These are phyloP conservation scores for Periglandula ipomoeae DNA, from an alignment of 2,329 filamentous ascomycete species.

Conservation along the genomic window DNA sequence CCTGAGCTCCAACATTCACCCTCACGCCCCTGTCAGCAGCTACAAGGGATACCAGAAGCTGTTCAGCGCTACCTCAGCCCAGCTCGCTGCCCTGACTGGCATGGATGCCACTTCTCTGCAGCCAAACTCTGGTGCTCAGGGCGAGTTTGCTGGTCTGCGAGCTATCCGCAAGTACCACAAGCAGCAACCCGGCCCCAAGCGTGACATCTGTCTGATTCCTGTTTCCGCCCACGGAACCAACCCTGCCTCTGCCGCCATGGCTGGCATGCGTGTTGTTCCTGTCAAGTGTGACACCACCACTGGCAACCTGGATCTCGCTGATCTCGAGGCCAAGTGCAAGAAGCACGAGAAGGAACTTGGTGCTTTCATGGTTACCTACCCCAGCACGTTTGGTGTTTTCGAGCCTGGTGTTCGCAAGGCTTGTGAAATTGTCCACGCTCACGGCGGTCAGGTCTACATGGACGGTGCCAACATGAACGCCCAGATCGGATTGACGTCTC, in stretches of 20 bases:
- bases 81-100: slow-evolving; percentile 75
- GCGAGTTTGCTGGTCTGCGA: slow-evolving; percentile 84
- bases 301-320: slow-evolving; percentile 80
- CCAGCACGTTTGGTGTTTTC: slow-evolving; percentile 90
- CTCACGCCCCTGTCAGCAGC: slow-evolving; percentile 58
- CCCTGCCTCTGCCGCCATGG: slow-evolving; percentile 90
- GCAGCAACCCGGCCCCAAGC: slow-evolving; percentile 55
- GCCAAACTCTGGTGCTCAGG: slow-evolving; percentile 92
- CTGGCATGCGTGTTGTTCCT: slow-evolving; percentile 85
- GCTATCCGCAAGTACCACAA: slow-evolving; percentile 81
- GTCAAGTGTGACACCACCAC: slow-evolving; percentile 84
- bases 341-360: slow-evolving; percentile 78
- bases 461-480: slow-evolving; percentile 98
- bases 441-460: slow-evolving; percentile 96
- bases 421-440: slow-evolving; percentile 73
- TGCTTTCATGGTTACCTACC: slow-evolving; percentile 96
- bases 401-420: slow-evolving; percentile 82
- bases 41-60: slow-evolving; percentile 61
- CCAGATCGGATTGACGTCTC: slow-evolving; percentile 90
- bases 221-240: slow-evolving; percentile 95
- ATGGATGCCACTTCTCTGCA: slow-evolving; percentile 87
- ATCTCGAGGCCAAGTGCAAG: slow-evolving; percentile 81
- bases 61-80: slow-evolving; percentile 62
- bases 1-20: slow-evolving; percentile 71
- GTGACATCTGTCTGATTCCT: slow-evolving; percentile 89